Conservation (phyloP, 306 rosid genomes). For the Acmispon strigosus region DNA sequence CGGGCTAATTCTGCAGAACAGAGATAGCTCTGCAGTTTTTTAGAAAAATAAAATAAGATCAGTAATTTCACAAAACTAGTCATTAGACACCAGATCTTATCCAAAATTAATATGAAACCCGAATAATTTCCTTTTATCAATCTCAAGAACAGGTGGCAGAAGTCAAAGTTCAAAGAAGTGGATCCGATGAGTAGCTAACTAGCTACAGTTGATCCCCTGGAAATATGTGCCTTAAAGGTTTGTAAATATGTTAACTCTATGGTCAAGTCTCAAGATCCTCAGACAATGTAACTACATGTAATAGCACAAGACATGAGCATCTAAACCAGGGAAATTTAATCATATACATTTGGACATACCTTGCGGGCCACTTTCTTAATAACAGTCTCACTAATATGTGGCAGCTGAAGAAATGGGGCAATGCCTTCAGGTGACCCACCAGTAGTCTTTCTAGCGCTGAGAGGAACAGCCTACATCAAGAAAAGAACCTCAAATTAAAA, state of each 20-base stretch:
- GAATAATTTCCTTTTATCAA: slow-evolving; percentile 12
- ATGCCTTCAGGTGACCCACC: slow-evolving; percentile 93
- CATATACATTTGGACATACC: slow-evolving; percentile 37
- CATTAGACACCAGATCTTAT: neutral
- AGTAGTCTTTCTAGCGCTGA: slow-evolving; percentile 74
- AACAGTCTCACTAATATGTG: slow-evolving; percentile 80
- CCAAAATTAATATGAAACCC: slow-evolving; percentile 5
- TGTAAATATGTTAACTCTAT: neutral
- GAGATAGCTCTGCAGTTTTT: neutral
- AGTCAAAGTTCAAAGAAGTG: slow-evolving; percentile 2
- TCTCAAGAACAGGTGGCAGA: slow-evolving; percentile 5
- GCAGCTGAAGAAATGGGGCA: slow-evolving; percentile 97
- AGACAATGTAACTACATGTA: neutral
- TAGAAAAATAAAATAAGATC: neutral
- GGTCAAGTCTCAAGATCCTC: neutral
- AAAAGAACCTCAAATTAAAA: neutral
- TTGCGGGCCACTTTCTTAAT: slow-evolving; percentile 90
- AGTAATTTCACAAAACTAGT: neutral
- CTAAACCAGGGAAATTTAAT: slow-evolving; percentile 3
- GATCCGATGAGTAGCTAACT: neutral
- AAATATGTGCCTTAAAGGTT: neutral
- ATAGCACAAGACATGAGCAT: neutral
- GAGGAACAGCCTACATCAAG: slow-evolving; percentile 87
- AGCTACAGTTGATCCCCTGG: neutral
- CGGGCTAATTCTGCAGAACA: neutral